Base-by-base conservation (phyloP, 495 filamentous ascomycete species). In the Penicillium mononematosum region DNA sequence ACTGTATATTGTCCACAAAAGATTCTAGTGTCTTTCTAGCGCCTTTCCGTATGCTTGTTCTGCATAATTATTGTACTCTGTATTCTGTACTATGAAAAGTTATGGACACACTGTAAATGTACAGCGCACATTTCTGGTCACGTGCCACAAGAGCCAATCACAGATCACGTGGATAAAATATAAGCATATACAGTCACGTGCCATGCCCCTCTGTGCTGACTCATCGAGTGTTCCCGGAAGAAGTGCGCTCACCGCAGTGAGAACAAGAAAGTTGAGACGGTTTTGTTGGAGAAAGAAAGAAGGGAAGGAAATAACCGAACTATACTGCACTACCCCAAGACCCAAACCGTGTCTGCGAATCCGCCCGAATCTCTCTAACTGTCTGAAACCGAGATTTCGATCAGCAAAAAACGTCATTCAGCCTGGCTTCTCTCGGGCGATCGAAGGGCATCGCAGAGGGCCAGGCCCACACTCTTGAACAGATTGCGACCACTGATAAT, bases 341-440 rank as follows among this genome's bases (percentile, higher is more conserved):
- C 32, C 7, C 0, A 50, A 24, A 3, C 0, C 1, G 17, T 50
- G 11, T 38, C 32, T 25, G 47, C 4, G 31, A 50, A 38, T n/a
- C 43, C 32, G 25, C 17, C 4, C 34, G 41, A 52, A 44, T 16
- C 22, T 32, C 50, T 59, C 32, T 41, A 34, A 12, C 4, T 39
- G 20, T 57, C 22, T 44, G 27, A 31, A 49, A 58, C 32, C 27
- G 41, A 12, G 50, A 48, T 56, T 39, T 53, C 55, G 46, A 54
- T 43, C 36, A 43, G 38, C 45, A 45, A 39, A 39, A 46, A 58
- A 62, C 59, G 58, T 60, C 67, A 69, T 66, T 57, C 75, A 79
- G 72, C 55, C 73, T 77, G 74, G 73, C 71, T 64, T 70, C 72
- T 65, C 55, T 71, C 61, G 67, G 63, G 57, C 62, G 66, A 66